Conservation (phyloP, 495 filamentous ascomycete species). For the Extremus antarcticus region DNA sequence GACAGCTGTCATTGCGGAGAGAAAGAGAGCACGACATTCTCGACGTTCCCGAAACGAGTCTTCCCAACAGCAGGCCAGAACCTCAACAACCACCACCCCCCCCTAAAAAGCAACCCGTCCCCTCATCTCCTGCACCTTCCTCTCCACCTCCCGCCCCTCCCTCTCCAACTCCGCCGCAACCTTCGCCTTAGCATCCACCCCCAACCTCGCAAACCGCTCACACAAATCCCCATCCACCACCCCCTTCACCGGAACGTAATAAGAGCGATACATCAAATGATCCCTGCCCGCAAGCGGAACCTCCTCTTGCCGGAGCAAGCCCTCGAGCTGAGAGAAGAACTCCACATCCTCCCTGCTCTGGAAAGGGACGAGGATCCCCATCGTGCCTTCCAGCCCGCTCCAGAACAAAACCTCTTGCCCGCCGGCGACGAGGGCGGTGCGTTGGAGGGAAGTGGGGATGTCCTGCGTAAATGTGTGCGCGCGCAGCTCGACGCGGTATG, state of each 20-base stretch:
- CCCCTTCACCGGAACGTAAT: constrained; percentile 95
- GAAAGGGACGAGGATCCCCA: constrained; percentile 88
- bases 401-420: constrained; percentile 86
- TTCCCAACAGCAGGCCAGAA: too few relatives aligned
- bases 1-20: too few relatives aligned
- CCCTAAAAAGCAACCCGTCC: constrained; percentile 21
- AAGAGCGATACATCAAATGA: constrained; percentile 87
- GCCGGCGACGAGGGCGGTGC: constrained; percentile 80
- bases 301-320: constrained; percentile 71
- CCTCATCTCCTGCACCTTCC: constrained; percentile 66
- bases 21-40: too few relatives aligned
- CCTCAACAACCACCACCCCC: too few relatives aligned
- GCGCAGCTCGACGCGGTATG: constrained; percentile 73
- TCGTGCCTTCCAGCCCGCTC: constrained; percentile 86
- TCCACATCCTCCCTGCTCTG: constrained; percentile 83
- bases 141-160: constrained; percentile 80
- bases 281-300: constrained; percentile 82
- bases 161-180: constrained; percentile 89
- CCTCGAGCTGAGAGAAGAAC: constrained; percentile 91
- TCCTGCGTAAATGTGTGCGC: constrained; percentile 84
- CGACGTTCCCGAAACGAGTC: too few relatives aligned
- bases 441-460: constrained; percentile 80
- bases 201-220: constrained; percentile 73
- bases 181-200: constrained; percentile 81
- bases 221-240: constrained; percentile 98